Percentiles rank a stretch among this genome's conserved stretches.
These are phyloP conservation scores for Pistacia integerrima DNA, from an alignment of 345 rosid species.

Conservation along the genomic window DNA sequence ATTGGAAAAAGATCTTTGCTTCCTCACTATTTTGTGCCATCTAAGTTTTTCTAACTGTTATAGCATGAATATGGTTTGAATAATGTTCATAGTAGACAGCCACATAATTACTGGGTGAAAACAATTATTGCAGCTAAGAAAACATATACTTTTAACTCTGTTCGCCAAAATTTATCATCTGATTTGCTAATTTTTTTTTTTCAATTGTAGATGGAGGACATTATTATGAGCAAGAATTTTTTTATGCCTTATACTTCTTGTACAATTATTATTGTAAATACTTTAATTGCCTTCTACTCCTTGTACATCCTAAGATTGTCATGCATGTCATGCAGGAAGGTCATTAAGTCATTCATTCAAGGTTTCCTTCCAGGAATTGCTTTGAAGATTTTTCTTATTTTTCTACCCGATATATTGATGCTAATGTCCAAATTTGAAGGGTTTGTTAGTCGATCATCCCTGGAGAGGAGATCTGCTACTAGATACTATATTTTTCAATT, in stretches of 20 bases:
- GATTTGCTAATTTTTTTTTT: too few species aligned
- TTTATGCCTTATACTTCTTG: too few species aligned
- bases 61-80: background rate
- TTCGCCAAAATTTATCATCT: background rate
- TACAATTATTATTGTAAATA: background rate
- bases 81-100: background rate
- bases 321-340: slow-evolving; percentile 50
- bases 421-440: slow-evolving; percentile 98
- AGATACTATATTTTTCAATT: slow-evolving; percentile 82
- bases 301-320: background rate
- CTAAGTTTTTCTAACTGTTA: background rate
- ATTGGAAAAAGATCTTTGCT: background rate
- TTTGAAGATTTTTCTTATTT: slow-evolving; percentile 81
- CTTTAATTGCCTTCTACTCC: background rate
- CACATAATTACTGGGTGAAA: background rate
- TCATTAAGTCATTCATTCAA: slow-evolving; percentile 78
- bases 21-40: background rate
- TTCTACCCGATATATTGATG: slow-evolving; percentile 86
- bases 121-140: background rate
- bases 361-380: slow-evolving; percentile 98
- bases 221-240: background rate
- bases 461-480: slow-evolving; percentile 87
- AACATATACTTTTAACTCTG: background rate
- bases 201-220: background rate
- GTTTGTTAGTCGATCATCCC: slow-evolving; percentile 56